Percentiles rank a stretch among this genome's conserved stretches.
Conservation (phyloP, 1,139 yeast genomes). For the Geotrichum aggregatum region DNA sequence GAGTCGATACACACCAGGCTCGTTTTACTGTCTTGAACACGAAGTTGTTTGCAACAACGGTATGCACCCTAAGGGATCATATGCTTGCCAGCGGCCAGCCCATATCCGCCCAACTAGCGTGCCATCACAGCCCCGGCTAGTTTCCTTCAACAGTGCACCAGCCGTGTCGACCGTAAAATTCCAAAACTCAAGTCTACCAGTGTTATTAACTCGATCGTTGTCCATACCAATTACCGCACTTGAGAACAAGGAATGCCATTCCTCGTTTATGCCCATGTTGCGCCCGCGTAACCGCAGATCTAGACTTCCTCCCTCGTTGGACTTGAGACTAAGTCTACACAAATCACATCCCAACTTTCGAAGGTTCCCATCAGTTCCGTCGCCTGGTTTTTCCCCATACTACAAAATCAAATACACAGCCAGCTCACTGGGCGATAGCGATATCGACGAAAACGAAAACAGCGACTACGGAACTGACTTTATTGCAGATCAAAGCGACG, state of each 20-base stretch:
- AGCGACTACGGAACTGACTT: not conserved
- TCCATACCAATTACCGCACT: not conserved
- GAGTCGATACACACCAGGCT: conserved; percentile 17
- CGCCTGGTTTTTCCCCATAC: not conserved
- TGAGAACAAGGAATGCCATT: not conserved
- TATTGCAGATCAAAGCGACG: not conserved
- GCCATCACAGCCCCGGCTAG: not conserved
- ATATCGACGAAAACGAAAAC: not conserved
- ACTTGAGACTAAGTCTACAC: not conserved
- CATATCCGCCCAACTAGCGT: not conserved
- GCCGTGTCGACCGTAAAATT: not conserved
- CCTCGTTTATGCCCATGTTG: not conserved
- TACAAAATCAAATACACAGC: not conserved
- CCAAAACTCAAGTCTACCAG: not conserved
- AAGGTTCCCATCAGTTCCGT: not conserved
- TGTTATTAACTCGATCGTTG: not conserved
- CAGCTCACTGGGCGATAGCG: not conserved
- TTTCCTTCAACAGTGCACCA: not conserved
- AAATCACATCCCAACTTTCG: too few relatives aligned
- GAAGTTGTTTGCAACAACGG: conserved; percentile 18
- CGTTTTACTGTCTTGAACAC: conserved; percentile 17
- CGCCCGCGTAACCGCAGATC: not conserved
- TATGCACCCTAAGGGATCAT: conserved; percentile 9
- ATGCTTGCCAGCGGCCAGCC: not conserved
- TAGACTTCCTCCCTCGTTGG: not conserved